Percentiles rank a stretch among this genome's conserved stretches.
Conservation (phyloP, 495 filamentous ascomycete genomes). For the Staphylotrichum longicolle region DNA sequence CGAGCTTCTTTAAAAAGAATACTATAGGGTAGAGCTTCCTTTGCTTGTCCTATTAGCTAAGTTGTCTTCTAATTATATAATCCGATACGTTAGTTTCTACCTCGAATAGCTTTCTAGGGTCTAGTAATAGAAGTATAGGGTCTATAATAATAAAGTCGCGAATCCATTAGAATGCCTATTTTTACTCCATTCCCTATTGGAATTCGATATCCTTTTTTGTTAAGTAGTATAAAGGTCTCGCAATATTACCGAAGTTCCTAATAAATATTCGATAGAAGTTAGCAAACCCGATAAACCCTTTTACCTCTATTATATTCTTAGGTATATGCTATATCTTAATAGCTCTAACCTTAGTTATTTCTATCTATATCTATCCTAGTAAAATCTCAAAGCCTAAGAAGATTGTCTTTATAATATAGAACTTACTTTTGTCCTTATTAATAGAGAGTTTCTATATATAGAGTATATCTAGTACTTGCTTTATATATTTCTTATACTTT, state of each 20-base stretch:
- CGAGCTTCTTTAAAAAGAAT: constrained; percentile 12
- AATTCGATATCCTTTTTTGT: constrained; percentile 3
- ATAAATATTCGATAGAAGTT: constrained; percentile 14
- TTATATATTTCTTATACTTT: constrained; percentile 7
- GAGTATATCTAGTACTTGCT: background rate
- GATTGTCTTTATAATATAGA: no score
- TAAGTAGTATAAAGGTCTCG: constrained; percentile 6
- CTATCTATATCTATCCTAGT: no score
- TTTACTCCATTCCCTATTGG: background rate
- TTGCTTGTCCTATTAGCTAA: no score
- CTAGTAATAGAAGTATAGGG: no score
- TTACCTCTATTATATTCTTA: no score
- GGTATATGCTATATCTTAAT: no score
- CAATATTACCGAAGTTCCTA: constrained; percentile 9
- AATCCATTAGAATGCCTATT: background rate
- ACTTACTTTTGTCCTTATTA: no score
- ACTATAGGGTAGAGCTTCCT: no score
- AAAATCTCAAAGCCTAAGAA: no score
- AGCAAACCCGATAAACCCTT: constrained; percentile 4
- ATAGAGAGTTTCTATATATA: background rate
- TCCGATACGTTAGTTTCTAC: constrained; percentile 15
- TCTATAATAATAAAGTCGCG: no score
- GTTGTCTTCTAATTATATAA: constrained; percentile 12
- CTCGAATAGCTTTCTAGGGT: constrained; percentile 7
- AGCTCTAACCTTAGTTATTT: no score